Conservation (phyloP, 2,329 filamentous ascomycete genomes). For the Leptographium galeiforme region DNA sequence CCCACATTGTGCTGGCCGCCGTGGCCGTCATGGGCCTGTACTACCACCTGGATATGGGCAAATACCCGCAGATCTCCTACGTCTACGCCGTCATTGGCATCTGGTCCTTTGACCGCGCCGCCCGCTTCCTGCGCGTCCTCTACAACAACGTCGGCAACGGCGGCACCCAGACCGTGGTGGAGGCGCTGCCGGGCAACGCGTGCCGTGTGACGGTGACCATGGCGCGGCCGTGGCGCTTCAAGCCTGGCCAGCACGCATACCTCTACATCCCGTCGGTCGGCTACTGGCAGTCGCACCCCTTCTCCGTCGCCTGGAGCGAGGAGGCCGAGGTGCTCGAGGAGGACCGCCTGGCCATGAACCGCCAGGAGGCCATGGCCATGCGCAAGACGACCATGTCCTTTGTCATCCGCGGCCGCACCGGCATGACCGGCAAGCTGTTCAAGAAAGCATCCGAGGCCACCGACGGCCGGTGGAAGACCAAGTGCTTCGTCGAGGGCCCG, state of each 20-base stretch:
- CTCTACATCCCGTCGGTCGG: constrained; percentile 63
- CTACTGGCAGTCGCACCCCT: constrained; percentile 64
- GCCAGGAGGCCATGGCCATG: constrained; percentile 44
- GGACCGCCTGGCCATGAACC: constrained; percentile 45
- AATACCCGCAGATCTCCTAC: constrained; percentile 42
- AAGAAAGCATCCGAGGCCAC: constrained; percentile 49
- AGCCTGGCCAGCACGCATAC: constrained; percentile 66
- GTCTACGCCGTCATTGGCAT: constrained; percentile 49
- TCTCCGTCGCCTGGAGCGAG: constrained; percentile 67
- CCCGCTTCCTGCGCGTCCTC: constrained; percentile 45
- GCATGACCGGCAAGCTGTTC: constrained; percentile 59
- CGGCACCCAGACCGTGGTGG: constrained; percentile 55
- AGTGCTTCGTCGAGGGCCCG: constrained; percentile 60
- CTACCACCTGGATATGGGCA: constrained; percentile 47
- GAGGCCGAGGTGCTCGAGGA: constrained; percentile 38
- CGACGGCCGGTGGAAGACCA: constrained; percentile 47
- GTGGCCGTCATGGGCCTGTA: constrained; percentile 50
- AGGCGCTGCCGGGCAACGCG: constrained; percentile 64
- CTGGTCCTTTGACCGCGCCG: constrained; percentile 51
- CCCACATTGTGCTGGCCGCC: constrained; percentile 54
- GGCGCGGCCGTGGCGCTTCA: constrained; percentile 64
- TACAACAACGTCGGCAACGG: constrained; percentile 55
- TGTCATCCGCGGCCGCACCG: constrained; percentile 59
- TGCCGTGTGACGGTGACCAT: constrained; percentile 60
- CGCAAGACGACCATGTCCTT: constrained; percentile 56